Percentiles rank a stretch among this genome's conserved stretches.
These are phyloP conservation scores for Geotrichum fermentans DNA, from an alignment of 1,139 yeast genomes.

Conservation along the genomic window DNA sequence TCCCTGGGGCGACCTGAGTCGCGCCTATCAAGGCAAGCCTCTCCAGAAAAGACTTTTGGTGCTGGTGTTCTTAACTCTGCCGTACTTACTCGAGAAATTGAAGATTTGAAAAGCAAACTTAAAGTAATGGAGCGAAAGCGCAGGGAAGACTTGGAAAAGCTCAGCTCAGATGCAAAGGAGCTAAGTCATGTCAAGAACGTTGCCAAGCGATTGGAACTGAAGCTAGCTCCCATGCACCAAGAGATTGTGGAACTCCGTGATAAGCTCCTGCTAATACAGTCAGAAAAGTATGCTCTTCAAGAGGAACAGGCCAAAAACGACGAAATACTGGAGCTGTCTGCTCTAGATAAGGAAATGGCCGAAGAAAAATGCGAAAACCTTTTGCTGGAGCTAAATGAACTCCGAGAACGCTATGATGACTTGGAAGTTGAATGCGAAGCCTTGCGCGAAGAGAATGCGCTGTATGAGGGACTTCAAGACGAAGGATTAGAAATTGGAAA, in stretches of 20 bases:
- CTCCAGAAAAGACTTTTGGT: slow-evolving; percentile 8
- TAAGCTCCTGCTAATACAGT: slow-evolving; percentile 27
- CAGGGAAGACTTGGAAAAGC: slow-evolving; percentile 30
- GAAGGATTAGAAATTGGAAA: slow-evolving; percentile 17
- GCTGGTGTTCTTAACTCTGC: slow-evolving; percentile 11
- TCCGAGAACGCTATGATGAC: slow-evolving; percentile 41
- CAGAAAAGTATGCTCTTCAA: slow-evolving; percentile 36
- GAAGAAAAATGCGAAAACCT: slow-evolving; percentile 43
- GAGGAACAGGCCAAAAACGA: slow-evolving; percentile 38
- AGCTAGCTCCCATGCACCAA: slow-evolving; percentile 35
- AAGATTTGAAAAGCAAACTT: slow-evolving; percentile 32
- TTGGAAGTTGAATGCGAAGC: slow-evolving; percentile 43
- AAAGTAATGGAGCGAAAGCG: slow-evolving; percentile 34
- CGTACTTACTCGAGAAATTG: slow-evolving; percentile 28
- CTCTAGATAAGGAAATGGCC: slow-evolving; percentile 53
- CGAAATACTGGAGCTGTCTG: slow-evolving; percentile 49
- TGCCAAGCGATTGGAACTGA: slow-evolving; percentile 38
- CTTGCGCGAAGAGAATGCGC: slow-evolving; percentile 46
- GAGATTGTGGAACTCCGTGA: slow-evolving; percentile 35
- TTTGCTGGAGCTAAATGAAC: slow-evolving; percentile 31
- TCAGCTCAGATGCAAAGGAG: slow-evolving; percentile 32
- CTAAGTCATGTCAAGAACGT: slow-evolving; percentile 38
- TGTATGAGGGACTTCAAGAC: slow-evolving; percentile 36
- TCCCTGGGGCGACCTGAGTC: slow-evolving; percentile 18
- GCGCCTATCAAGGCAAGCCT: slow-evolving; percentile 11